Base-by-base conservation (phyloP, 2,329 filamentous ascomycete species). In the Diaporthe nobilis region DNA sequence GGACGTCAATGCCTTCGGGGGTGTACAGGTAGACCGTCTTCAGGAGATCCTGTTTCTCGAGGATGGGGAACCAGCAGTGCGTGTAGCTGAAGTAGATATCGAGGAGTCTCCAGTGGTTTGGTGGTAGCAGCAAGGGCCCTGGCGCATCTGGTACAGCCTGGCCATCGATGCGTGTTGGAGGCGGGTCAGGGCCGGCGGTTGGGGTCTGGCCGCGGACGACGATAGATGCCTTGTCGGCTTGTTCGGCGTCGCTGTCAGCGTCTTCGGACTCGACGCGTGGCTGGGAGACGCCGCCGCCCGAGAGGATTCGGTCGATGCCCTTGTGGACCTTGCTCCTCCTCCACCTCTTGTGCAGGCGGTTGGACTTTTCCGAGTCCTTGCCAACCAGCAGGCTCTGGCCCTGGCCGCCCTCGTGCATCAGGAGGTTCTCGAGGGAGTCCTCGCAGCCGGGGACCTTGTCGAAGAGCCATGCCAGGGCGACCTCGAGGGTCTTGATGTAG, bases 81-180 rank as follows among this genome's bases (percentile, higher is more conserved):
- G 92, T 94, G 79, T 94, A 94, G 1, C 93, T 90, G 76, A 94
- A 94, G 81, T 95, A 95, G 6, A 93, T 88, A 78, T 95, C 92
- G 53, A 95, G 84, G 5, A 95, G 86, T 3, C 88, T 86, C 85
- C 87, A 92, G 80, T 88, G 90, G 79, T 90, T 88, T 22, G 82
- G 80, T 22, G 88, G 91, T 0, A 93, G 84, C 13, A 70, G 3
- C 17, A 70, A 22, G 20, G 65, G 31, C 31, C 34, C 65, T 12
- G 65, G 37, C 34, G n/a, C 13, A 17, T 42, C 65, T 5, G 63
- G 20, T n/a, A 58, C 31, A 22, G 22, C 17, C 49, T 47, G 63
- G 25, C 39, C 61, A 44, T 25, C 57, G 51, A 34, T 53, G 39
- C 22, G 61, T 60, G 31, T 25, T 6, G 44, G 44, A 58, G 73